A percentile compares a stretch with the other conserved stretches of the same genome.
These are phyloP conservation scores for Clarkia xantiana DNA, from an alignment of 345 rosid species.

Conservation along the genomic window DNA sequence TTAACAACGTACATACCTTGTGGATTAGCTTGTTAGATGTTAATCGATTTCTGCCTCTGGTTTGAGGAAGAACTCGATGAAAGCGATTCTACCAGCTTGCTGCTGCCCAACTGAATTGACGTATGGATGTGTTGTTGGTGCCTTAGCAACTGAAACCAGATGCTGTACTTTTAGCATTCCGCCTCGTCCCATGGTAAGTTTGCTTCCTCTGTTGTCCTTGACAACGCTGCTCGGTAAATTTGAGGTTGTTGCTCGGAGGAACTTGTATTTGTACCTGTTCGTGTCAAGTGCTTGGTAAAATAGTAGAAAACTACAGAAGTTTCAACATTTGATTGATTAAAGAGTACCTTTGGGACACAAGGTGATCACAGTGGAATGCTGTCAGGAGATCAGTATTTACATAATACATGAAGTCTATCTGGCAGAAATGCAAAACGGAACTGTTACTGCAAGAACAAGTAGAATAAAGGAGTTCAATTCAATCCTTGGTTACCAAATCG, in stretches of 20 bases:
- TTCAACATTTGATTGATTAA: background rate
- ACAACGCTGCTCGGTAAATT: conserved; percentile 67
- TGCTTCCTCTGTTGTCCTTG: conserved; percentile 85
- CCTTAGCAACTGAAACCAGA: conserved; percentile 64
- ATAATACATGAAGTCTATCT: conserved; percentile 78
- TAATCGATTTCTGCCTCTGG: conserved; percentile 35
- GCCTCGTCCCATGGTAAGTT: conserved; percentile 74
- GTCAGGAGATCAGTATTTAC: conserved; percentile 62
- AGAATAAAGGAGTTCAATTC: background rate
- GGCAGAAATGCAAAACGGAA: conserved; percentile 10
- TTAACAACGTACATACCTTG: too few species aligned
- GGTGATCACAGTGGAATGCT: conserved; percentile 68
- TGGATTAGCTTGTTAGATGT: too few species aligned
- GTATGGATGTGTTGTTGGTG: conserved; percentile 24
- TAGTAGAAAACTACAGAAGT: background rate
- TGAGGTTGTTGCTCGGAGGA: conserved; percentile 63
- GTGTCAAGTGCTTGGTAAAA: background rate
- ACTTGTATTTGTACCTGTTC: conserved; percentile 79
- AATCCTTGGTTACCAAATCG: background rate
- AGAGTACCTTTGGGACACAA: conserved; percentile 51
- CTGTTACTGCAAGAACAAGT: background rate
- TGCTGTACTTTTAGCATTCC: conserved; percentile 93
- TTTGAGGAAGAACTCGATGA: conserved; percentile 61
- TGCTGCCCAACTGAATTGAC: conserved; percentile 53
- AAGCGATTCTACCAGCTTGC: conserved; percentile 65